phyloP scores from a whole-genome alignment of 257 asterid genomes.

The Euphrasia confusa region DNA sequence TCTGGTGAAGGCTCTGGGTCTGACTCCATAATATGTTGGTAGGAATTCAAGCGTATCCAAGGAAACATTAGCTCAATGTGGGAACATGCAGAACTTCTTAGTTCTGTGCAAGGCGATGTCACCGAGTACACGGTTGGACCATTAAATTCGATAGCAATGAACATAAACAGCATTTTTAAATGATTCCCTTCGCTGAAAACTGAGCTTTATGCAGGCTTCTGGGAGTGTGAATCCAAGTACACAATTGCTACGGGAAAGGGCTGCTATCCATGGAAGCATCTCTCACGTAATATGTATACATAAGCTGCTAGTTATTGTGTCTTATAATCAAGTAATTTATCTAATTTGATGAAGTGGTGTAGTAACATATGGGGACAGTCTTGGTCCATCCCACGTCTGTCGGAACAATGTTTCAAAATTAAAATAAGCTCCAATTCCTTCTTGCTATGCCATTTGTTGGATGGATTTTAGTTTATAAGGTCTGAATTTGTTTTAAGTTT shows the following conservation, averaged over 20 bases:
- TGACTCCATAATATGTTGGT: constrained; percentile 24
- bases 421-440: too few relatives aligned
- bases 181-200: constrained; percentile 24
- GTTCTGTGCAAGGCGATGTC: constrained; percentile 93
- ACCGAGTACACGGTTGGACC: constrained; percentile 80
- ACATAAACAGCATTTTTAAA: constrained; percentile 10
- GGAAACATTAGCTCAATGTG: constrained; percentile 85
- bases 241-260: constrained; percentile 88
- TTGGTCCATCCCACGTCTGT: too few relatives aligned
- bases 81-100: constrained; percentile 97
- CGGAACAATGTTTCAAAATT: too few relatives aligned
- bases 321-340: not conserved
- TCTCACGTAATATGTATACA: constrained; percentile 57
- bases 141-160: not conserved
- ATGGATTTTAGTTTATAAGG: too few relatives aligned
- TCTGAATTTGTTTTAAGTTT: constrained; percentile 2
- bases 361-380: too few relatives aligned
- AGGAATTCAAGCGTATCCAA: constrained; percentile 93
- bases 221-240: constrained; percentile 78
- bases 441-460: too few relatives aligned
- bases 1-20: constrained; percentile 7
- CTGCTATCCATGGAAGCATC: constrained; percentile 91
- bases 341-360: constrained; percentile 6
- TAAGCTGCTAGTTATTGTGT: constrained; percentile 8
- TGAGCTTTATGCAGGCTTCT: constrained; percentile 59